Evolutionary conservation across 768 basidiomycete species (phyloP), one percentile per base, ranked within the genome.

Genomic region (Astraeus odoratus): DNA sequence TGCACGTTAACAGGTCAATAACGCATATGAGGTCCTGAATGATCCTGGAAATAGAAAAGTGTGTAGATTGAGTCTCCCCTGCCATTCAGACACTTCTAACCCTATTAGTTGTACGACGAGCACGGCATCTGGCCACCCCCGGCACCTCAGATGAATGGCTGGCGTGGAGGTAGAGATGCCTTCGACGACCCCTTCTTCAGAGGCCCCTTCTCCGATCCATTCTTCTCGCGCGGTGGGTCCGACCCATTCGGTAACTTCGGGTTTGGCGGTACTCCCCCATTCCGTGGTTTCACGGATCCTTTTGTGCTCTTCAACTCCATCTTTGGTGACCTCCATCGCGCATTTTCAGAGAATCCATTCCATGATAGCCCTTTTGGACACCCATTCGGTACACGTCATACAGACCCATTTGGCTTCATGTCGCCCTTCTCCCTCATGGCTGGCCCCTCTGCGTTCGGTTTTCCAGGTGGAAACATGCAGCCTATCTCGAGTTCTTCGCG

Each of bases 51-150:
- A 75, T 47, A 77, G 84, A 41, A 70, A 66, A 55, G 74, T 80
- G 54, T 43, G 73, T 54, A 8, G 22, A 19, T 20, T 6, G 39
- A 1, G 15, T 46, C 26, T 20, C 15, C 20, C 30, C 33, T 43
- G 34, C 18, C 26, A 36, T 20, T 52, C 31, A 48, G 47, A 25
- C 24, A 12, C 10, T 31, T 23, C 13, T n/a, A 36, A 9, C 6
- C 35, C 23, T 24, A 43, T 44, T 53, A 83, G 81, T 56, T 73
- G 8, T 89, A 87, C 58, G 87, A 90, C 55, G 58, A 62, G n/a
- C 66, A 81, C 50, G 85, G 86, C 29, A 70, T 79, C 39, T 89
- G 83, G 81, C 87, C 87, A 9, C 83, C 83, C 8, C 81, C 81
- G n/a, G 36, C 45, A 16, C 39, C 57, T 13, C 54, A 50, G 23